phyloP scores from a whole-genome alignment of 805 yeast species.

The Zygoascus tannicola region DNA sequence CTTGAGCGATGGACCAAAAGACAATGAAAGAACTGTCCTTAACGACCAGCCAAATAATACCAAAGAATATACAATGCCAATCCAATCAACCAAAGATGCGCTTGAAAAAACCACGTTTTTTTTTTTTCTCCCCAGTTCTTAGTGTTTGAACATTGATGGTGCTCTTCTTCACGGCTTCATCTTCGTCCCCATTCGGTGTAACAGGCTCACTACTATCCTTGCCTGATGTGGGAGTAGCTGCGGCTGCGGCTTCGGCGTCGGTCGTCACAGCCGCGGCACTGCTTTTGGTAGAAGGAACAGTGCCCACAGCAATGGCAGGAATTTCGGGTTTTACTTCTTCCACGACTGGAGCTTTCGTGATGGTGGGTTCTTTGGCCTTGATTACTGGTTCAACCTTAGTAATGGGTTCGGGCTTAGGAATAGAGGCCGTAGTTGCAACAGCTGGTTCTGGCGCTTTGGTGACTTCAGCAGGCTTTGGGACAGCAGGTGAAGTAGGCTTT shows the following conservation, averaged over 20 bases:
- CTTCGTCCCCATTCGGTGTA: too few relatives aligned
- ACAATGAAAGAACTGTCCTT: too few relatives aligned
- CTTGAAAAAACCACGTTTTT: constrained; percentile 7
- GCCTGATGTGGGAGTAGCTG: background rate
- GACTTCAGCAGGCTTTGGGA: constrained; percentile 1
- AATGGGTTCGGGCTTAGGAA: constrained; percentile 4
- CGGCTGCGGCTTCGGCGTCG: background rate
- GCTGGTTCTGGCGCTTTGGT: constrained; percentile 4
- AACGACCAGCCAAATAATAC: background rate
- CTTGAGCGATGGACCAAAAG: too few relatives aligned
- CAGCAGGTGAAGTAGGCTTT: constrained; percentile 5
- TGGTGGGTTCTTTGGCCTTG: background rate
- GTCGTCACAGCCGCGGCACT: constrained; percentile 3
- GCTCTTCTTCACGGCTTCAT: background rate
- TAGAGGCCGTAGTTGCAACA: constrained; percentile 6
- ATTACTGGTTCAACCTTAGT: constrained; percentile 3
- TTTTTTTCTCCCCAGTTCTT: constrained; percentile 1
- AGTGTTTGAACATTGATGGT: background rate
- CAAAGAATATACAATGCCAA: background rate
- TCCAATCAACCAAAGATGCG: constrained; percentile 6
- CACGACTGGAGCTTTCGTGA: background rate
- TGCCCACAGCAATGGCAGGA: background rate
- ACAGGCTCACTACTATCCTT: background rate
- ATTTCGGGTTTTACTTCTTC: constrained; percentile 2
- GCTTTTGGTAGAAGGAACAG: background rate